A percentile compares a stretch with the other conserved stretches of the same genome.
These are phyloP conservation scores for Aspergillus asperescens DNA, from an alignment of 495 filamentous ascomycete genomes.

Conservation along the genomic window DNA sequence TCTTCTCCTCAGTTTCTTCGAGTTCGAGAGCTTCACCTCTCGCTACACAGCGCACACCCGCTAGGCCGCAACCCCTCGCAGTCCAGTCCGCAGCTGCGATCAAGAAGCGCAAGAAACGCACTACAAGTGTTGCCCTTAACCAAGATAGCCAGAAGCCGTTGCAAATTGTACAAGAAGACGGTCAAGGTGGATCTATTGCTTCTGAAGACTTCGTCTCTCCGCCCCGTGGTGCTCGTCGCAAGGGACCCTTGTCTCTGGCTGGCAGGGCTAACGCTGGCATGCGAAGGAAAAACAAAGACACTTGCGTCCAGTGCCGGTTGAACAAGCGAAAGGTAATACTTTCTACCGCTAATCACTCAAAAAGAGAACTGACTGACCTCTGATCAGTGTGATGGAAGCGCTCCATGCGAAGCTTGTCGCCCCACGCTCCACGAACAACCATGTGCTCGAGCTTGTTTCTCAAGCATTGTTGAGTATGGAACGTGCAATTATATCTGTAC, in stretches of 20 bases:
- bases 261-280: slow-evolving; percentile 43
- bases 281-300: slow-evolving; percentile 47
- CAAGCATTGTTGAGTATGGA: slow-evolving; percentile 47
- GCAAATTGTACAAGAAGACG: slow-evolving; percentile 47
- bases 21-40: slow-evolving; percentile 26
- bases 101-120: slow-evolving; percentile 42
- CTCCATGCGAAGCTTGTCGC: slow-evolving; percentile 46
- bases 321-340: slow-evolving; percentile 44
- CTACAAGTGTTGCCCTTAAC: slow-evolving; percentile 26
- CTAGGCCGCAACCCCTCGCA: slow-evolving; percentile 30
- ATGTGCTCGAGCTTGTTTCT: slow-evolving; percentile 45
- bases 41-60: slow-evolving; percentile 24
- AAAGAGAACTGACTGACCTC: slow-evolving; percentile 5
- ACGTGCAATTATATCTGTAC: slow-evolving; percentile 49
- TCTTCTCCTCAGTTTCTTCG: slow-evolving; percentile 25
- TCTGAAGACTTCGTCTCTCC: slow-evolving; percentile 47
- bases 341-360: background rate
- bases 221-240: slow-evolving; percentile 43
- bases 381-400: slow-evolving; percentile 41
- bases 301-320: slow-evolving; percentile 44
- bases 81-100: slow-evolving; percentile 35
- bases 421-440: slow-evolving; percentile 45
- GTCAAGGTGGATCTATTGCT: slow-evolving; percentile 42
- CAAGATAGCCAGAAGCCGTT: slow-evolving; percentile 32
- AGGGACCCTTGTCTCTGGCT: slow-evolving; percentile 42